A percentile compares a stretch with the other conserved stretches of the same genome.
These are phyloP conservation scores for Choanephora cucurbitarum DNA, from an alignment of 371 early-diverging fungal species.

Conservation along the genomic window DNA sequence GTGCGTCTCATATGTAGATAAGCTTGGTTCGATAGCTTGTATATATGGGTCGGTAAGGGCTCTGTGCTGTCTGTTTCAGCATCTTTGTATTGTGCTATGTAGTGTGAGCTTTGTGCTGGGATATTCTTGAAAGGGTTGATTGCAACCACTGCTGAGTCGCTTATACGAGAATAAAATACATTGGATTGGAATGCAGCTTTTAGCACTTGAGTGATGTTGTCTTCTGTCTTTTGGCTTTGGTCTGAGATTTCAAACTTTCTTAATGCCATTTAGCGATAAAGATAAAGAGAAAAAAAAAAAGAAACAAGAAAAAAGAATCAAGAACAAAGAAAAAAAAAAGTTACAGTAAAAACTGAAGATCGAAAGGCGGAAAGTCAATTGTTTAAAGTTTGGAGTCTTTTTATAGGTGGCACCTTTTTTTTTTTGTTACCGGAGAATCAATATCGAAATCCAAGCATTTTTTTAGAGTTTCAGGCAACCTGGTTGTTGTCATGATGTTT, in stretches of 20 bases:
- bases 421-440: no score
- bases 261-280: slow-evolving; percentile 1
- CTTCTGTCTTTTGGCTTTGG: slow-evolving; percentile 16
- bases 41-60: slow-evolving; percentile 80
- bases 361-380: neutral
- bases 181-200: slow-evolving; percentile 47
- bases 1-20: slow-evolving; percentile 84
- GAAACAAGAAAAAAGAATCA: slow-evolving; percentile 2
- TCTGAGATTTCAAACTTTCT: slow-evolving; percentile 13
- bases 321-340: slow-evolving; percentile 2
- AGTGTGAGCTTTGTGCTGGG: slow-evolving; percentile 57
- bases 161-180: slow-evolving; percentile 65
- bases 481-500: no score
- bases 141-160: slow-evolving; percentile 58
- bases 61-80: slow-evolving; percentile 55
- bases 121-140: slow-evolving; percentile 60
- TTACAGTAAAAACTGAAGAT: neutral
- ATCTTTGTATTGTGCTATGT: slow-evolving; percentile 75
- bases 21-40: slow-evolving; percentile 71
- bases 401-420: no score
- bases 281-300: neutral
- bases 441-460: no score
- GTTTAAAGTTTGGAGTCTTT: neutral
- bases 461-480: no score
- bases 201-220: slow-evolving; percentile 15